These are phyloP conservation scores for Jimgerdemannia flammicorona DNA, from an alignment of 192 early-diverging fungal genomes.

Conservation along the genomic window DNA sequence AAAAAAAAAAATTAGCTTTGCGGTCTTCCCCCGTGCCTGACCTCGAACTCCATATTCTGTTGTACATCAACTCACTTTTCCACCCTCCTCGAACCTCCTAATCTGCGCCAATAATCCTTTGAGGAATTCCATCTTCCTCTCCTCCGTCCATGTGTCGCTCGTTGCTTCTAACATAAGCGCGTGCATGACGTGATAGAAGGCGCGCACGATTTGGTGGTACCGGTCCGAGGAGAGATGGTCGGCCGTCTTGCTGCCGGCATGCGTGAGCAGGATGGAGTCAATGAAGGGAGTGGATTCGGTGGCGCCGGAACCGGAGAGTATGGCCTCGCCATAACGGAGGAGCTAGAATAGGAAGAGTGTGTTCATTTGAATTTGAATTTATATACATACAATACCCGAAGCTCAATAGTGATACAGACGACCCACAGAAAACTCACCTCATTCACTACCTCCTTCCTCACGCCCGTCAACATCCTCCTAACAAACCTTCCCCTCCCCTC, in stretches of 20 bases:
- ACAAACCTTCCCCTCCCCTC: not conserved
- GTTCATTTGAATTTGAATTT: not conserved
- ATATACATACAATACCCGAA: not conserved
- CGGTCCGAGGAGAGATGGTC: conserved; percentile 17
- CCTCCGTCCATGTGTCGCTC: conserved; percentile 22
- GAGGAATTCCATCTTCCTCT: conserved; percentile 41
- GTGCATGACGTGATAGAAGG: conserved; percentile 42
- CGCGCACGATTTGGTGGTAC: conserved; percentile 15
- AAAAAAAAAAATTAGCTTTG: too few relatives aligned
- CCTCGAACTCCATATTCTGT: too few relatives aligned
- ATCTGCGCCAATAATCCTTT: conserved; percentile 41
- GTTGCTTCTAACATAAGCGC: conserved; percentile 32
- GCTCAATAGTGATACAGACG: not conserved
- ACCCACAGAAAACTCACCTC: not conserved
- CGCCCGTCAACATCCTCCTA: conserved; percentile 7
- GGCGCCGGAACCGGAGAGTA: not conserved
- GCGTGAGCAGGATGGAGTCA: conserved; percentile 18
- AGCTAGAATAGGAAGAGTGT: not conserved
- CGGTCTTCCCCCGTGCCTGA: too few relatives aligned
- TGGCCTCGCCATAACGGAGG: not conserved
- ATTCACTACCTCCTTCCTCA: not conserved
- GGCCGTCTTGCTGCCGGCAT: not conserved
- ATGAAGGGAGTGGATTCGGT: conserved; percentile 5
- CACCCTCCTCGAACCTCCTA: conserved; percentile 30
- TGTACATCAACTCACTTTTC: not conserved